These are phyloP conservation scores for Berkeleyomyces basicola DNA, from an alignment of 2,329 filamentous ascomycete species.

Conservation along the genomic window DNA sequence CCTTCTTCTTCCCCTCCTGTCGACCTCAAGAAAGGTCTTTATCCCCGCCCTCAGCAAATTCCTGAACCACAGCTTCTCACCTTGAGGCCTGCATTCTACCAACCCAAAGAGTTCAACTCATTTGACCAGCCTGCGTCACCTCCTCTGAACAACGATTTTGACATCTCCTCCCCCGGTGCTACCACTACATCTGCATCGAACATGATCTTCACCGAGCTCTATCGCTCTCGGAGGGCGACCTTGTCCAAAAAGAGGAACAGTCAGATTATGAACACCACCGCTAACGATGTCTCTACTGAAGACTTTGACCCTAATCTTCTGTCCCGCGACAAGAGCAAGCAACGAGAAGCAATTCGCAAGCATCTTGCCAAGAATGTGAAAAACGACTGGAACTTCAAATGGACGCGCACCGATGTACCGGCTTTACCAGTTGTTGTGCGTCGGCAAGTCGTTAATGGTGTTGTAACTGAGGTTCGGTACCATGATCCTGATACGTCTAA, in stretches of 20 bases:
- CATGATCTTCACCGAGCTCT: slow-evolving; percentile 45
- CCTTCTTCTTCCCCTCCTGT: slow-evolving; percentile 1
- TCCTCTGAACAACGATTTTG: slow-evolving; percentile 3
- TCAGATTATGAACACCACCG: slow-evolving; percentile 15
- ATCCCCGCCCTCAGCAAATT: slow-evolving; percentile 8
- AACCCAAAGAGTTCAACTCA: slow-evolving; percentile 13
- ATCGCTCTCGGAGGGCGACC: slow-evolving; percentile 37
- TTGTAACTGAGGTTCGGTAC: slow-evolving; percentile 7
- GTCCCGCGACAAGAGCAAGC: slow-evolving; percentile 43
- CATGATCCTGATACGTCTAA: slow-evolving; percentile 6
- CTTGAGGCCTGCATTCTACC: slow-evolving; percentile 6
- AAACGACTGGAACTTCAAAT: slow-evolving; percentile 43
- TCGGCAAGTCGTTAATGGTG: not conserved
- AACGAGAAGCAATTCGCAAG: slow-evolving; percentile 44
- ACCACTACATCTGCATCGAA: slow-evolving; percentile 17
- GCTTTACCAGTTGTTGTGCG: slow-evolving; percentile 13
- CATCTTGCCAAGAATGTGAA: slow-evolving; percentile 37
- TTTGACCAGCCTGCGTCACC: slow-evolving; percentile 8
- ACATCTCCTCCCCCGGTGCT: slow-evolving; percentile 3
- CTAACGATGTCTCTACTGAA: slow-evolving; percentile 17
- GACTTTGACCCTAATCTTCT: slow-evolving; percentile 44
- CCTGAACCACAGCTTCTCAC: slow-evolving; percentile 9
- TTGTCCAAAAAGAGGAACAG: slow-evolving; percentile 25
- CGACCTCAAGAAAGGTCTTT: slow-evolving; percentile 10
- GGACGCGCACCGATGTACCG: slow-evolving; percentile 27